Percentiles rank a stretch among this genome's conserved stretches.
Conservation (phyloP, 805 yeast genomes). For the Candida khao-thaluensis region DNA sequence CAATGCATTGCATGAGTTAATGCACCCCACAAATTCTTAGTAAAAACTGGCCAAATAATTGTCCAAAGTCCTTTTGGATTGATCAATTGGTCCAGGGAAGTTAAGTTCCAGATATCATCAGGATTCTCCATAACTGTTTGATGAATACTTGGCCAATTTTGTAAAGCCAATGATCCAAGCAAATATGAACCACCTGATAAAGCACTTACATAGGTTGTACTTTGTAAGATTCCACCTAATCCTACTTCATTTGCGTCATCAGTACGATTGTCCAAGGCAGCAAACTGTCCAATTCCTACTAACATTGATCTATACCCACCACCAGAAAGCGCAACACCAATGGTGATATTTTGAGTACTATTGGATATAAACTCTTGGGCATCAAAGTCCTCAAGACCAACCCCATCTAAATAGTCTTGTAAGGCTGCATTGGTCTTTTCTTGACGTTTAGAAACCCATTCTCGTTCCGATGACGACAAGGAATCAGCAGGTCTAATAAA, state of each 20-base stretch:
- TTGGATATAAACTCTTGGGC: constrained; percentile 21
- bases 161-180: constrained; percentile 62
- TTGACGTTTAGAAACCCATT: constrained; percentile 26
- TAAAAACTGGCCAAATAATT: constrained; percentile 21
- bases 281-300: constrained; percentile 76
- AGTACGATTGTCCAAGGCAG: constrained; percentile 78
- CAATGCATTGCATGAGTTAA: constrained; percentile 32
- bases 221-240: constrained; percentile 72
- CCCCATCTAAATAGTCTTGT: constrained; percentile 20
- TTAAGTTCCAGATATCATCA: constrained; percentile 36
- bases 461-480: constrained; percentile 23
- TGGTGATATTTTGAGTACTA: constrained; percentile 16
- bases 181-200: constrained; percentile 88
- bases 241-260: constrained; percentile 47
- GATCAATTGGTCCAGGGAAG: constrained; percentile 27
- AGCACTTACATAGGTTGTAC: constrained; percentile 70
- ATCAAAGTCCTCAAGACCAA: constrained; percentile 23
- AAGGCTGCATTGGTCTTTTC: constrained; percentile 25
- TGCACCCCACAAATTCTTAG: constrained; percentile 24
- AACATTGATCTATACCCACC: constrained; percentile 52
- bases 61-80: constrained; percentile 21
- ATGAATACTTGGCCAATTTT: constrained; percentile 72
- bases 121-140: constrained; percentile 43
- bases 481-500: constrained; percentile 27
- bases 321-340: constrained; percentile 41